Base-by-base conservation (phyloP, 305 asterid genomes). In the Euphrasia arctica region DNA sequence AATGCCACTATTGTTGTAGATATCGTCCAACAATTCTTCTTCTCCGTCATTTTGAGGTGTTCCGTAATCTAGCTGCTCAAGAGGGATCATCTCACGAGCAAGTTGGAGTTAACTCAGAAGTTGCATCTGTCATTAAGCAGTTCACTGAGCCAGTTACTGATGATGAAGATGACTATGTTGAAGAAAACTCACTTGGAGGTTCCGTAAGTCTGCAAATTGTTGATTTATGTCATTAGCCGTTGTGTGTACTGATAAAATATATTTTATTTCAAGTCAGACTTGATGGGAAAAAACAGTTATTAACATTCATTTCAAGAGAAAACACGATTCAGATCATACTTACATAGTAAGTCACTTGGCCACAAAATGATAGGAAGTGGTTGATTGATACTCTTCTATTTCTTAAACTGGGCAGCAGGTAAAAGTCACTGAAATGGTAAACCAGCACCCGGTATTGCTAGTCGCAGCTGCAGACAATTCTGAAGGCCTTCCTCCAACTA, bases 1-100 rank as follows among this genome's bases (percentile, higher is more conserved):
- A 66, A 29, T 72, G 68, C 63, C 62, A 54, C 61, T 41, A 72
- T n/a, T n/a, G n/a, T 67, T 59, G 71, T 78, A 92, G 98, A 71
- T 92, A 89, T 65, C 75, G 84, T 62, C 97, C 98, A 72, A 76
- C 96, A 65, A 80, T 92, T 74, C 86, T 92, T 73, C 90, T 92
- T 62, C 97, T 92, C 71, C 98, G 91, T 58, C 95, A 90, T 82
- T 92, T 92, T 83, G 97, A 92, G 79, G 85, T 80, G 71, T 84
- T 92, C 75, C 82, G 79, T 9, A 80, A 87, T 74, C 64, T 75
- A 61, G 83, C 79, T 64, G 72, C 97, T 66, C 90, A 84, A 31
- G 98, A 87, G 68, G 91, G 90, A 67, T 79, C 97, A 52, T 80
- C 89, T 25, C 78, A 83, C 67, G 97, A 90, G 79, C 95, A 85